phyloP scores from a whole-genome alignment of 768 basidiomycete genomes.

The Amanita exitialis region DNA sequence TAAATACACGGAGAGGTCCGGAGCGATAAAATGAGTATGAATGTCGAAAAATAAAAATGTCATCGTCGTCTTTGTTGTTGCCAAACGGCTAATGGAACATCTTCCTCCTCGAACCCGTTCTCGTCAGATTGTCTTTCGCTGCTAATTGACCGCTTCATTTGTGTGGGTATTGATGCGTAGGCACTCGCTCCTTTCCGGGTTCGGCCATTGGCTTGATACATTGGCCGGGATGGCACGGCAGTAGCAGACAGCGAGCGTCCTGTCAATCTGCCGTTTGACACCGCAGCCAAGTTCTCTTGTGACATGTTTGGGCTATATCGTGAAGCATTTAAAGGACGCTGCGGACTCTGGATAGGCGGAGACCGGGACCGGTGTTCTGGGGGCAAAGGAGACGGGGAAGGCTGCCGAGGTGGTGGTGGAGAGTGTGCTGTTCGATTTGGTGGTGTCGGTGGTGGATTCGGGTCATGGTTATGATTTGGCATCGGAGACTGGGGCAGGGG shows the following conservation, averaged over 20 bases:
- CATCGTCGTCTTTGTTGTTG: slow-evolving; percentile 63
- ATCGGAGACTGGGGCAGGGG: slow-evolving; percentile 19
- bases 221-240: slow-evolving; percentile 28
- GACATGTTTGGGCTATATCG: slow-evolving; percentile 22
- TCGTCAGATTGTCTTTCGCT: slow-evolving; percentile 25
- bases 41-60: slow-evolving; percentile 5
- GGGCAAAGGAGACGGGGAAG: slow-evolving; percentile 17
- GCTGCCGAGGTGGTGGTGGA: slow-evolving; percentile 23
- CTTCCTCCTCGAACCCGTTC: slow-evolving; percentile 55
- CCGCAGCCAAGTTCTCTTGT: slow-evolving; percentile 21
- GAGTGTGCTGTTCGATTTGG: slow-evolving; percentile 23
- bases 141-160: slow-evolving; percentile 30
- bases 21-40: not conserved
- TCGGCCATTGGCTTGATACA: slow-evolving; percentile 37
- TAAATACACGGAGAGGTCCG: slow-evolving; percentile 7
- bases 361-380: slow-evolving; percentile 38
- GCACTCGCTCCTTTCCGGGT: slow-evolving; percentile 57
- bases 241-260: slow-evolving; percentile 69
- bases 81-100: slow-evolving; percentile 70
- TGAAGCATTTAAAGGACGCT: slow-evolving; percentile 23
- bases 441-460: slow-evolving; percentile 28
- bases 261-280: slow-evolving; percentile 28
- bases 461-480: slow-evolving; percentile 26
- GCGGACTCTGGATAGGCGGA: slow-evolving; percentile 31
- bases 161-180: slow-evolving; percentile 38